Conservation (phyloP, 1,284 basidiomycete species). For the Trichosporon coremiiforme region DNA sequence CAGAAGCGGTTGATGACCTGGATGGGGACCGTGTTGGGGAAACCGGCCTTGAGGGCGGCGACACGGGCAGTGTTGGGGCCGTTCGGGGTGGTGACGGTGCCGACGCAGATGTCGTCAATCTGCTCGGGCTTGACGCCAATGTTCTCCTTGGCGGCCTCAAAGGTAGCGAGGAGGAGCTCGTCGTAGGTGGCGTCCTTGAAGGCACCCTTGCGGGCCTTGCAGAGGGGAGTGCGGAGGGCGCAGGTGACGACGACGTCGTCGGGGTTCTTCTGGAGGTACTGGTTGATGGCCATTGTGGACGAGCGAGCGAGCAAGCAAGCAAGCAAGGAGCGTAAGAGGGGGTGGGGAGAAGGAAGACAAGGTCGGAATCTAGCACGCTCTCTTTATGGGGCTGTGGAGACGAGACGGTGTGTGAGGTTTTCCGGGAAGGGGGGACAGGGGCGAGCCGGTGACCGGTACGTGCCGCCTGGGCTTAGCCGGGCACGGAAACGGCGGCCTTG, state of each 20-base stretch:
- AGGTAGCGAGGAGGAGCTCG: constrained; percentile 33
- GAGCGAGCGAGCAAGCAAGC: no score
- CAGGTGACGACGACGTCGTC: constrained; percentile 31
- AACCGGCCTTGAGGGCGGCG: constrained; percentile 28
- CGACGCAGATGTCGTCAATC: constrained; percentile 35
- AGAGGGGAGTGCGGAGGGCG: constrained; percentile 37
- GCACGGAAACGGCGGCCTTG: background rate
- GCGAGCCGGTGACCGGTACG: background rate
- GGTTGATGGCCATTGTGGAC: constrained; percentile 15
- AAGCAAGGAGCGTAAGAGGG: background rate
- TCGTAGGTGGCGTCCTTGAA: constrained; percentile 35
- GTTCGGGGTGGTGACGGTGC: constrained; percentile 26
- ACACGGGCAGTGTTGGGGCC: constrained; percentile 29
- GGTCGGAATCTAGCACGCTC: background rate
- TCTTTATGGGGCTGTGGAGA: background rate
- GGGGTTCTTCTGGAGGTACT: constrained; percentile 17
- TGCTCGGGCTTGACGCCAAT: constrained; percentile 32
- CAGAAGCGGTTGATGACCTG: constrained; percentile 95
- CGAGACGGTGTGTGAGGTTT: no score
- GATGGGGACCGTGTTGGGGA: constrained; percentile 61
- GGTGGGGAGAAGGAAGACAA: background rate
- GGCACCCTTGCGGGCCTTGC: constrained; percentile 37
- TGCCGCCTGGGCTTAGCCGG: constrained; percentile 1
- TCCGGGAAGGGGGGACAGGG: background rate
- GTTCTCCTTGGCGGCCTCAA: constrained; percentile 32